Evolutionary conservation across 441 rosid species (phyloP), one percentile per base, ranked within the genome.

Genomic region (Euphorbia corollata): DNA sequence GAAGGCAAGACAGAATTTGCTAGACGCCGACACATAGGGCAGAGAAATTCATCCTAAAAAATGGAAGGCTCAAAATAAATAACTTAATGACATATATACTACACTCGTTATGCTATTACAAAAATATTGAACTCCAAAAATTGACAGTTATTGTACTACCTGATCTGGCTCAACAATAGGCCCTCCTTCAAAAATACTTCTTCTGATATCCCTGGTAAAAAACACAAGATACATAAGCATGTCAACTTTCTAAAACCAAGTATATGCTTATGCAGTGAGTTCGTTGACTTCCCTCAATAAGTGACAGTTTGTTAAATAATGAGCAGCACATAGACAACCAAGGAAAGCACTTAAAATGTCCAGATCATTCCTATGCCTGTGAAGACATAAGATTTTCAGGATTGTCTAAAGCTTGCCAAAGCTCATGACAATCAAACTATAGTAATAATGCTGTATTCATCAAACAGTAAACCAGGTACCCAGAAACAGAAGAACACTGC

Each of bases 11-110:
- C 78, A 41, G 96, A 87, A 83, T 96, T 96, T 68, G 91, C 96
- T 59, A 92, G 84, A 32, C 86, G 86, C 59, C 99, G 98, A 67
- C 99, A 96, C 67, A 86, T 92, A 67, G 99, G 99, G 73, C 99
- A 96, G 50, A 96, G 91, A 78, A 96, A 90, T 82, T 96, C 99
- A 61, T 92, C 98, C 99, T 95, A 50, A 79, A 59, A 63, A 83
- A 76, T 74, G 4, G 38, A 76, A 56, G 24, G 34, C 64, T 48
- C 24, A 70, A 39, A 56, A 63, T 63, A 68, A 62, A 38, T 24
- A 30, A 34, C 54, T 59, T 20, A 6, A 8, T 39, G 11, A n/a
- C 19, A 36, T n/a, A 56, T 64, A 36, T 55, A 63, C 20, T 47
- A 64, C 32, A 75, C 72, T 62, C 20, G 61, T 36, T 18, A 61